Evolutionary conservation across 306 rosid genomes (phyloP).

Genomic region (Dryas alaskensis): DNA sequence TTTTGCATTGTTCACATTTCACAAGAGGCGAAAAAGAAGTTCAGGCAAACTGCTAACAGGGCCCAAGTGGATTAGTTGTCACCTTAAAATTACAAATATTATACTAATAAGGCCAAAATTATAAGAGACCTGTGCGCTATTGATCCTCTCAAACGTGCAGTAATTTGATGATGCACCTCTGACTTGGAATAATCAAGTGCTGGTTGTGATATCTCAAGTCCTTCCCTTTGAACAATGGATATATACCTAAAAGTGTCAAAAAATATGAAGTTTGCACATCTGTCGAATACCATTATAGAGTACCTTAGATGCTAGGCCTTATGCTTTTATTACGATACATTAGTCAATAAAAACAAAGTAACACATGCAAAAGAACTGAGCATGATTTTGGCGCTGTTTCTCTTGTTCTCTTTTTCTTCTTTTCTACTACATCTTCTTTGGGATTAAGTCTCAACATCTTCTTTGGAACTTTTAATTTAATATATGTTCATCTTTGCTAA

Average conservation of each 20-base stretch:
- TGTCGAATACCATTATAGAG: background rate
- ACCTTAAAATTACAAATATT: background rate
- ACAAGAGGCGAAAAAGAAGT: no score
- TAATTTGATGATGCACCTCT: constrained; percentile 88
- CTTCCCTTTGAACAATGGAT: constrained; percentile 64
- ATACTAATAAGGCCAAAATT: constrained; percentile 9
- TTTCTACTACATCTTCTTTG: no score
- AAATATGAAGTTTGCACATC: constrained; percentile 8
- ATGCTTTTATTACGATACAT: no score
- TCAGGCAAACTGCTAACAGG: no score
- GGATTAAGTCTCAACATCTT: no score
- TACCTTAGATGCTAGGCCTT: no score
- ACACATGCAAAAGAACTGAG: no score
- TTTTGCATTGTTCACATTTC: no score
- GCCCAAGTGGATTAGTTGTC: background rate
- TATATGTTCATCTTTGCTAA: background rate
- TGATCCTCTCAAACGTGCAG: constrained; percentile 66
- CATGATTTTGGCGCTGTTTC: no score
- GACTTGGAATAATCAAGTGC: constrained; percentile 71
- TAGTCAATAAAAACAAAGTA: no score
- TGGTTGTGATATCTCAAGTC: constrained; percentile 90
- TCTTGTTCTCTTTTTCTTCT: no score
- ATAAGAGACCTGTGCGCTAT: constrained; percentile 65
- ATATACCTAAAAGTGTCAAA: constrained; percentile 46
- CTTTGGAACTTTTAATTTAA: background rate